These are phyloP conservation scores for Domatiomyces catenatus DNA, from an alignment of 2,329 filamentous ascomycete species.

Conservation along the genomic window DNA sequence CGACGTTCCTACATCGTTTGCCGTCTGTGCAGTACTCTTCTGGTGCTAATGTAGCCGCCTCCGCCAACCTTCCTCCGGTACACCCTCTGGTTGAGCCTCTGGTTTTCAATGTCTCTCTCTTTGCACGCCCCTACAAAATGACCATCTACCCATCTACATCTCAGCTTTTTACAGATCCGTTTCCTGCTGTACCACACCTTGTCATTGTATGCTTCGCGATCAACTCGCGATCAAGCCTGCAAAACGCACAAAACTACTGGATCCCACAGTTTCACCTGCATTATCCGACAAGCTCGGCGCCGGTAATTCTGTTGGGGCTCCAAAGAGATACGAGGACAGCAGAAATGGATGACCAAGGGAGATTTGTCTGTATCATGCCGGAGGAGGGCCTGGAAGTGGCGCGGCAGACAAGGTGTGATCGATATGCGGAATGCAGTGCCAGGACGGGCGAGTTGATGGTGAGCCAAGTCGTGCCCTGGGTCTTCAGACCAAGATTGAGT, in stretches of 20 bases:
- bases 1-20: conserved; percentile 46
- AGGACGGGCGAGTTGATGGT: conserved; percentile 42
- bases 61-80: conserved; percentile 1
- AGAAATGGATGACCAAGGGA: conserved; percentile 10
- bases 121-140: conserved; percentile 35
- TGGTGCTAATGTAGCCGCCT: not conserved
- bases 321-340: conserved; percentile 34
- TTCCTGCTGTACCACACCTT: conserved; percentile 36
- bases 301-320: conserved; percentile 44
- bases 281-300: conserved; percentile 37
- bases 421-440: conserved; percentile 49
- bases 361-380: conserved; percentile 22
- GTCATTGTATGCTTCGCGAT: conserved; percentile 46
- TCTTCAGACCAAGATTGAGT: not conserved
- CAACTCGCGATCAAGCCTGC: conserved; percentile 35
- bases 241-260: conserved; percentile 33
- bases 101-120: conserved; percentile 42
- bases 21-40: conserved; percentile 1
- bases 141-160: conserved; percentile 42
- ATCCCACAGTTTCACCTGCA: conserved; percentile 30
- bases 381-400: conserved; percentile 40
- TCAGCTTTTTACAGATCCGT: conserved; percentile 42
- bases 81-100: conserved; percentile 33
- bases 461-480: too few relatives aligned
- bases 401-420: conserved; percentile 45